Base-by-base conservation (phyloP, 805 yeast species). In the Komagataella phaffii region DNA sequence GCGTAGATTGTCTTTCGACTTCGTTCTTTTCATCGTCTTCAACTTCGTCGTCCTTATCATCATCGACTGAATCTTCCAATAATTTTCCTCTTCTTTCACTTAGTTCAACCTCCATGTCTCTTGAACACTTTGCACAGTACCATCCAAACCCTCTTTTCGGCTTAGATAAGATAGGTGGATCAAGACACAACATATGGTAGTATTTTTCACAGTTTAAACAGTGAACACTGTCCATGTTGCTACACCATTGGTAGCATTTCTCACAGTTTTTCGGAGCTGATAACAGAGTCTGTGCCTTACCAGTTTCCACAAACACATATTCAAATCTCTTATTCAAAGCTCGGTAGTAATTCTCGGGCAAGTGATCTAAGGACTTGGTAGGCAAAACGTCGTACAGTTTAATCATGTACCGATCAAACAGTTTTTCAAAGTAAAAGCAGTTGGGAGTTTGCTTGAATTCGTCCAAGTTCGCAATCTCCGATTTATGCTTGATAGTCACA, bases 81-180 rank as follows among this genome's bases (percentile, higher is more conserved):
- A 66, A 57, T 17, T 64, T 53, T 18, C 73, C 73, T 51, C 71
- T 62, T 46, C 64, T 65, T 47, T 61, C 68, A 24, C 56, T 56
- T 54, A 72, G 51, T 54, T 68, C 67, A n/a, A 66, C 63, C 54
- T 81, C 84, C 50, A 76, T 75, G 36, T 70, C 74, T 57, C 79
- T 76, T n/a, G 83, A 73, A 67, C 97, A 89, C 4, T 70, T 63
- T 24, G 87, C 90, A 70, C 97, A 89, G 23, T 88, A 76, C 96
- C 96, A 90, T 7, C 88, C 86, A 61, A 88, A 85, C 1, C 96
- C 96, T 53, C 95, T 69, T 47, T 86, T 81, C 1, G 96, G 96
- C 59, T 86, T 86, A 55, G 78, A 77, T 50, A 77, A 63, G 45
- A 88, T 65, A 1, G 96, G 96, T 1, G 96, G 96, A 54, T 84